Conservation (phyloP, 1,139 yeast genomes). For the Saccharomyces uvarum region DNA sequence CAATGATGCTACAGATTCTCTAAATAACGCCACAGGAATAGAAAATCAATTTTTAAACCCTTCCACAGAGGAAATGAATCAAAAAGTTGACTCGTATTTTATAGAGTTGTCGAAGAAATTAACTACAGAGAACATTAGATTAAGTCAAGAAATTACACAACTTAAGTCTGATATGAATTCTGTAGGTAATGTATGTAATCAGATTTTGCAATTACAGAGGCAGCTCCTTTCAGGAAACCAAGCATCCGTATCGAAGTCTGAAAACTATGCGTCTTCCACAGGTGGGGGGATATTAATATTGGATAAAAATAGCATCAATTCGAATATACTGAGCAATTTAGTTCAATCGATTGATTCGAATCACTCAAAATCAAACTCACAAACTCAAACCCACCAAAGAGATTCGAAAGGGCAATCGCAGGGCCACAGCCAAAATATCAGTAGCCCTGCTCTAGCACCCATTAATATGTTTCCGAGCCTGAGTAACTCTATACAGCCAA, state of each 20-base stretch:
- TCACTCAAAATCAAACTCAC: slow-evolving; percentile 4
- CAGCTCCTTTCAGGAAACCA: slow-evolving; percentile 10
- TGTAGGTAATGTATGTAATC: slow-evolving; percentile 23
- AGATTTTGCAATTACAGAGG: slow-evolving; percentile 24
- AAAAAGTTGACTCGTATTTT: slow-evolving; percentile 20
- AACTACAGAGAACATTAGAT: slow-evolving; percentile 27
- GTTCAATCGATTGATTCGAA: slow-evolving; percentile 16
- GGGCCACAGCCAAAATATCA: not conserved
- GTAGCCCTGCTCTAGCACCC: slow-evolving; percentile 6
- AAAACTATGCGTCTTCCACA: not conserved
- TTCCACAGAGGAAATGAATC: slow-evolving; percentile 1
- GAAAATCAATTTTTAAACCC: not conserved
- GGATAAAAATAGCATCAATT: slow-evolving; percentile 20
- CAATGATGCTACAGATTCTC: not conserved
- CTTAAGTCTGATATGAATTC: slow-evolving; percentile 23
- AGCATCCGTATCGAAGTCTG: not conserved
- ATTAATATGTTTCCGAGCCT: slow-evolving; percentile 3
- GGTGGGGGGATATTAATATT: slow-evolving; percentile 12
- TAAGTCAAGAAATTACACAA: slow-evolving; percentile 26
- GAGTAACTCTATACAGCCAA: not conserved
- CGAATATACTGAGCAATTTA: slow-evolving; percentile 15
- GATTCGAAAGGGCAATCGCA: not conserved
- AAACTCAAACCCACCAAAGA: not conserved
- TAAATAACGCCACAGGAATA: slow-evolving; percentile 4
- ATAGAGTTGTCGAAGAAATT: slow-evolving; percentile 23